Conservation (phyloP, 805 yeast genomes). For the Saccharomycopsis synnaedendra region DNA sequence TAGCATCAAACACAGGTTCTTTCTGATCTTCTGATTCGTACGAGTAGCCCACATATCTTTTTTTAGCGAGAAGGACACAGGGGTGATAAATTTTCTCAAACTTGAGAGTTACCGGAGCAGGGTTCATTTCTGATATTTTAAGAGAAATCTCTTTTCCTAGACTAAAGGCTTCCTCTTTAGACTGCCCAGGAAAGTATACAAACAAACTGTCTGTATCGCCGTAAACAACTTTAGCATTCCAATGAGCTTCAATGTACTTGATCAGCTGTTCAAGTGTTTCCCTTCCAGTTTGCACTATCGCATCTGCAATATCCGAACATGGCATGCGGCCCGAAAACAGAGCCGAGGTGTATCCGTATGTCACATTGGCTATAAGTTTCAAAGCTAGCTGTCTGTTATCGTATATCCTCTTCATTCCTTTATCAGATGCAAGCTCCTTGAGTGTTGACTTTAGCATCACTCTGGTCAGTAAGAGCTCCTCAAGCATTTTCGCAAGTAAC, state of each 20-base stretch:
- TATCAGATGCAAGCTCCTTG: slow-evolving; percentile 28
- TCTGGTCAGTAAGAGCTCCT: slow-evolving; percentile 72
- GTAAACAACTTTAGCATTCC: slow-evolving; percentile 90
- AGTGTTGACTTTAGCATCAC: slow-evolving; percentile 69
- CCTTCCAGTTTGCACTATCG: slow-evolving; percentile 84
- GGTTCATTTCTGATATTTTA: slow-evolving; percentile 51
- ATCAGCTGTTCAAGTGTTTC: slow-evolving; percentile 72
- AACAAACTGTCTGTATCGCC: slow-evolving; percentile 96
- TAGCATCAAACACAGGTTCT: slow-evolving; percentile 75
- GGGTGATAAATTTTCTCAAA: slow-evolving; percentile 93
- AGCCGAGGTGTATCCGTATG: slow-evolving; percentile 93
- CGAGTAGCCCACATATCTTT: slow-evolving; percentile 82
- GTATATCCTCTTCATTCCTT: slow-evolving; percentile 33
- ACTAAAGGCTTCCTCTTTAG: slow-evolving; percentile 63
- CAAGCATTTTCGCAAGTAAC: slow-evolving; percentile 69
- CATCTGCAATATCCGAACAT: slow-evolving; percentile 87
- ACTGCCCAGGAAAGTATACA: slow-evolving; percentile 78
- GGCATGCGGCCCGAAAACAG: slow-evolving; percentile 97
- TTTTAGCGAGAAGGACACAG: slow-evolving; percentile 69
- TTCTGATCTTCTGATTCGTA: slow-evolving; percentile 41
- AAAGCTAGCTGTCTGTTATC: slow-evolving; percentile 77
- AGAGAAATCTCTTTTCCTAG: slow-evolving; percentile 64
- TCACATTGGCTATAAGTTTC: slow-evolving; percentile 86
- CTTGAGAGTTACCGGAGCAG: slow-evolving; percentile 72
- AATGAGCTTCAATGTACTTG: slow-evolving; percentile 49